Base-by-base conservation (phyloP, 805 yeast species). In the Kodamaea jinghongensis region DNA sequence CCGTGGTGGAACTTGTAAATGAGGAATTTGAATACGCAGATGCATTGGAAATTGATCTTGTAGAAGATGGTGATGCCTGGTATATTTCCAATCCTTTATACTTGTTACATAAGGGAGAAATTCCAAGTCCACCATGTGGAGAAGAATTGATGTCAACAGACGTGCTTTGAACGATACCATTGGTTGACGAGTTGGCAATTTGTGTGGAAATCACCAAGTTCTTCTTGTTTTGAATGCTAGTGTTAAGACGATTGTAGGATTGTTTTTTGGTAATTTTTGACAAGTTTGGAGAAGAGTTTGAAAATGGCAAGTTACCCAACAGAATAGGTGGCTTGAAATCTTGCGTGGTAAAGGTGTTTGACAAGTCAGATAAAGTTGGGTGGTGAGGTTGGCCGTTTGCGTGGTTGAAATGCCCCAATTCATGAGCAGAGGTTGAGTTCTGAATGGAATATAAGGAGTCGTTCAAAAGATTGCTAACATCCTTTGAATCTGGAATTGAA, bases 401-500 rank as follows among this genome's bases (percentile, higher is more conserved):
- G 31, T 54, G 54, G 30, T 46, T 46, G 38, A 40, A 45, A 23
- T 42, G 44, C 5, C 42, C 36, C 12, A 45, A 26, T 13, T 45
- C 48, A 17, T 45, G 44, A 4, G 39, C 39, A 10, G 48, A 41
- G 17, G 27, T 34, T 8, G 38, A 45, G 32, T 25, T 31, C 7
- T 12, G 11, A 23, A 22, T 5, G n/a, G 23, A 20, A 20, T 20
- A 20, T 20, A 20, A 25, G 15, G 27, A n/a, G 15, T 17, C 15
- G 29, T 10, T 20, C 23, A 20, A 20, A 8, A 20, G 23, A 20
- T 20, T 20, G 23, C 8, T 20, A n/a, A 27, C 15, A 12, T 12
- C 15, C 10, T 27, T n/a, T 3, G 42, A 43, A 38, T 61, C 65
- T 11, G 61, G 60, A 17, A 61, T 54, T 8, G 56, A 51, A 15